Percentiles rank a stretch among this genome's conserved stretches.
These are phyloP conservation scores for Cucurbita pepo DNA, from an alignment of 306 rosid genomes.

Conservation along the genomic window DNA sequence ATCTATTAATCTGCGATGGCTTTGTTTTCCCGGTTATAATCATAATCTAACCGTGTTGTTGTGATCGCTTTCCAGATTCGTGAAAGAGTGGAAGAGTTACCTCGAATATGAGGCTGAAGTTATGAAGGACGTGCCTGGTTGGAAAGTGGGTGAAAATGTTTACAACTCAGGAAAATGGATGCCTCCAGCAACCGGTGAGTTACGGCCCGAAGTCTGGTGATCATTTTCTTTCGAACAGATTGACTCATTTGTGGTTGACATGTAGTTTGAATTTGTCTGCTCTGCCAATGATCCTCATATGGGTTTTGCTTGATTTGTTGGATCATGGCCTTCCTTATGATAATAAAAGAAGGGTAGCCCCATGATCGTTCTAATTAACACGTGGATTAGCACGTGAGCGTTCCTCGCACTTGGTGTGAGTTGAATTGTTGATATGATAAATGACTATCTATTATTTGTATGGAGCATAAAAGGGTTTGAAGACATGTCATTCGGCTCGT, in stretches of 20 bases:
- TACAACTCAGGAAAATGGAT: constrained; percentile 92
- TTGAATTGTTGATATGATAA: no score
- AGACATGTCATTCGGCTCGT: no score
- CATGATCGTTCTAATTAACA: no score
- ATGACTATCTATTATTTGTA: no score
- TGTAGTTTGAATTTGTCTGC: neutral
- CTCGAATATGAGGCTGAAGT: constrained; percentile 93
- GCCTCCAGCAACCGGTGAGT: constrained; percentile 87
- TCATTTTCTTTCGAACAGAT: constrained; percentile 14
- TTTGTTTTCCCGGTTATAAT: neutral
- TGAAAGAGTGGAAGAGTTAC: constrained; percentile 89
- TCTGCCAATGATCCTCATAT: neutral
- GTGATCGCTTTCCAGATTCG: constrained; percentile 39
- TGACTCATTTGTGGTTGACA: neutral
- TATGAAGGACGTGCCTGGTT: constrained; percentile 97
- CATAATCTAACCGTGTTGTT: neutral
- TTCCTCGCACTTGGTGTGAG: no score
- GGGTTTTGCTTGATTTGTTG: neutral
- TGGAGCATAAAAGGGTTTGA: no score
- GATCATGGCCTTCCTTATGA: neutral
- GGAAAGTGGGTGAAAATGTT: constrained; percentile 95
- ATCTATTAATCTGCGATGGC: neutral
- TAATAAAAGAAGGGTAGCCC: neutral
- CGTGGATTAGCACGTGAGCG: no score
- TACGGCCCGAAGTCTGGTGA: constrained; percentile 95